phyloP scores from a whole-genome alignment of 140 eudicot genomes.

The Oenanthe javanica region DNA sequence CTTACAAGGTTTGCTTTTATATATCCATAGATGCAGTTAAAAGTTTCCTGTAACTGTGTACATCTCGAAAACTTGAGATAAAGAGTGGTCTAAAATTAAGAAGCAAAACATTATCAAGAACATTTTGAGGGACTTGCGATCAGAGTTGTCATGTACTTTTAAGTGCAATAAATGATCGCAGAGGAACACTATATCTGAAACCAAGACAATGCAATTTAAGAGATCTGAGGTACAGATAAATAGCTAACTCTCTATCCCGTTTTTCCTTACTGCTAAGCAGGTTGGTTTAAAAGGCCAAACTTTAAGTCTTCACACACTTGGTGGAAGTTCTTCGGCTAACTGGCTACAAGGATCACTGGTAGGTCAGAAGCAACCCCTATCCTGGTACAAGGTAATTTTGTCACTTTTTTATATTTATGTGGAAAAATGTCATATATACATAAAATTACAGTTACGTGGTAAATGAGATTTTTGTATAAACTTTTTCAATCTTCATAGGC shows the following conservation, averaged over 20 bases:
- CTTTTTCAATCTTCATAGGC: slow-evolving; percentile 22
- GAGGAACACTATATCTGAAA: neutral
- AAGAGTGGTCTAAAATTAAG: neutral
- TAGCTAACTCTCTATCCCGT: neutral
- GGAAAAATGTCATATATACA: neutral
- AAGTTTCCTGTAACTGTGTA: neutral
- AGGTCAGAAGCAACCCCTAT: slow-evolving; percentile 73
- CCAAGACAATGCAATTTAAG: neutral
- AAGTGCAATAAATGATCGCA: neutral
- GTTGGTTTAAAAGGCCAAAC: slow-evolving; percentile 82
- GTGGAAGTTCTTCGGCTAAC: slow-evolving; percentile 75
- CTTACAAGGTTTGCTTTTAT: slow-evolving; percentile 22
- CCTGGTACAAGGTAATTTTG: slow-evolving; percentile 83
- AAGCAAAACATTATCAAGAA: neutral
- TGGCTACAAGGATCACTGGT: slow-evolving; percentile 62
- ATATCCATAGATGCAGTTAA: neutral
- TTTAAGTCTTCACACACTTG: slow-evolving; percentile 47
- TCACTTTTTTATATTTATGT: neutral
- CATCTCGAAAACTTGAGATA: neutral
- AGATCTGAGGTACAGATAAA: neutral
- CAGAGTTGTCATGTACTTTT: neutral
- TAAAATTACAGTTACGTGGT: neutral
- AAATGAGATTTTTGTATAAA: neutral
- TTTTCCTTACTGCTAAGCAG: slow-evolving; percentile 23
- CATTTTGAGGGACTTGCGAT: neutral